phyloP scores from a whole-genome alignment of 73 alveolate species.

The Stentor roeselii region DNA sequence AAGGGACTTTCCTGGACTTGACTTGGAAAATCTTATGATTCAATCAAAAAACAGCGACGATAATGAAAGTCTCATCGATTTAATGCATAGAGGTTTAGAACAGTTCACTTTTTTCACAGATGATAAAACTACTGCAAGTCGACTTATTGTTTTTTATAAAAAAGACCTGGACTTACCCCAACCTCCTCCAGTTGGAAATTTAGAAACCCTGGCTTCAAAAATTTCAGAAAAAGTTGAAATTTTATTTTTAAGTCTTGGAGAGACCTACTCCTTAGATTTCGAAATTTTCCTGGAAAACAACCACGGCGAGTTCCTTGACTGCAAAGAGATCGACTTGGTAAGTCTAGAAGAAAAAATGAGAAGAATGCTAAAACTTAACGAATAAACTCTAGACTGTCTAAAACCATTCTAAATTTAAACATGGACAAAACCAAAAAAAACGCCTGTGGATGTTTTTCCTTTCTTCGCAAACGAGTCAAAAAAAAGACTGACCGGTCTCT shows the following conservation, averaged over 20 bases:
- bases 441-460: neutral
- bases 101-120: neutral
- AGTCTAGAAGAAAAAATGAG: no score
- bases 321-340: neutral
- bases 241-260: neutral
- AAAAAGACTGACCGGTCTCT: neutral
- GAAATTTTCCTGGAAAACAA: neutral
- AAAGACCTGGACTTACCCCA: neutral
- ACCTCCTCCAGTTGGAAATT: neutral
- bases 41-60: neutral
- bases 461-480: neutral
- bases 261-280: neutral
- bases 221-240: neutral
- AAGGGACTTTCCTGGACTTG: constrained; percentile 18
- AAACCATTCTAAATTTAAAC: no score
- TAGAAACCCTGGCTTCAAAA: neutral
- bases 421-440: neutral
- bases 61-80: neutral
- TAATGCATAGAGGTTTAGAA: neutral
- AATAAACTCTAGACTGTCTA: no score
- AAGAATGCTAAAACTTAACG: no score
- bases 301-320: neutral
- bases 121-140: neutral
- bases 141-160: neutral
- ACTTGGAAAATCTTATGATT: constrained; percentile 3